Evolutionary conservation across 1,139 yeast species (phyloP), one percentile per base, ranked within the genome.

Genomic region (Pichia sp.): DNA sequence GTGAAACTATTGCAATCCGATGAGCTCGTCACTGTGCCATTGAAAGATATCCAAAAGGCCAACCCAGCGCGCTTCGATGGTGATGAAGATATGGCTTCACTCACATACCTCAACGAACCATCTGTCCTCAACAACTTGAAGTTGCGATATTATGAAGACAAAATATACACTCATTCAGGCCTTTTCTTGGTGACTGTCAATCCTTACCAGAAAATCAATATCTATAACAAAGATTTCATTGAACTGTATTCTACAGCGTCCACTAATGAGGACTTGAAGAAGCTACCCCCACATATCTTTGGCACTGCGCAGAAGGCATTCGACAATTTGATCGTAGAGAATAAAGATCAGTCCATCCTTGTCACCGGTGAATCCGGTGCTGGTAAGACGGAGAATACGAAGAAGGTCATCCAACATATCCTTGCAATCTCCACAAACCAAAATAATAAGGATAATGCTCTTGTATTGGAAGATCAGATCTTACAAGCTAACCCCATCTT

Each of bases 321-420:
- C 50, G 72, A 86, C 42, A 84, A 81, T 51, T 67, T 91, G 59
- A 64, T 86, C 16, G 68, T 72, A 22, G 79, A 82, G 49, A 70
- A 66, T 34, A 79, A 77, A 51, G 83, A 88, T 58, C 98, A 93
- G 60, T 79, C 94, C 13, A 86, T 93, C 36, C 66, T 93, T 37
- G 97, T 93, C 11, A 93, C 98, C 1, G 99, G 99, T 44, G 99
- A 93, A 57, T 83, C 95, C 21, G 99, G 98, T 44, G 98, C 98
- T 0, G 98, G 98, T 39, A 91, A 91, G 58, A 91, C 98, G 0
- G 98, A 91, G 61, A 91, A 86, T 50, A 91, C 98, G n/a, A 91
- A 91, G 58, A 86, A 84, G 53, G 88, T 91, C 41, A 83, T 93
- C 46, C 97, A 88, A 58, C 91, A 87, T 58, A 67, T 93, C 39